Base-by-base conservation (phyloP, 2,329 filamentous ascomycete species). In the Chlorencoelia australis region DNA sequence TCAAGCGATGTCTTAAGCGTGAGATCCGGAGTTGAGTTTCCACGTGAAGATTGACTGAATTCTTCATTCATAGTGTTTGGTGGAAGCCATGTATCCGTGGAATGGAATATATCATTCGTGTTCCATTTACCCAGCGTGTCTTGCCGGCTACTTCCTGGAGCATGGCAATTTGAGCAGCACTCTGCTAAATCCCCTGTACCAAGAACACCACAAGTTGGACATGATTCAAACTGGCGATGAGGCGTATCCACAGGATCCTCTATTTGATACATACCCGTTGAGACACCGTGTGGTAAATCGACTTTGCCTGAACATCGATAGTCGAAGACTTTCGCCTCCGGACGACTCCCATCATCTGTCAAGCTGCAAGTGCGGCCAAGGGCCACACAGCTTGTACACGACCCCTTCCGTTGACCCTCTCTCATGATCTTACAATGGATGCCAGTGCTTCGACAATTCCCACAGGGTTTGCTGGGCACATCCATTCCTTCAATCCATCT, bases 341-440 rank as follows among this genome's bases (percentile, higher is more conserved):
- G 4, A 21, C 15, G n/a, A 13, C 33, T 33, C 9, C 19, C 27
- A 33, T 45, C 37, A 17, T 59, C 54, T 4, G 64, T 69, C 43
- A 77, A 70, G 56, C 73, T 79, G 56, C 74, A 79, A 24, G 67
- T 63, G 46, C 67, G 61, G n/a, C 65, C 63, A 21, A 78, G 59
- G 10, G 74, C 73, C 30, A 78, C 71, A 48, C 75, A 79, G 48
- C 67, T 73, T 19, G 73, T 78, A 50, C 74, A 79, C 45, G 71
- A 75, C 41, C 71, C 71, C 55, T 66, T 71, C 52, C 71, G 68
- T 48, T 64, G 62, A 67, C 73, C 73, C 56, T 78, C 73, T 21
- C 65, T 57, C 40, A 78, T 72, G 21, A 62, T 64, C 57, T 78
- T 79, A 65, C 74, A 79, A 27, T 72, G 63, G 49, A 71, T 75